Evolutionary conservation across 371 early-diverging fungal genomes (phyloP).

Genomic region (Conidiobolus coronatus): DNA sequence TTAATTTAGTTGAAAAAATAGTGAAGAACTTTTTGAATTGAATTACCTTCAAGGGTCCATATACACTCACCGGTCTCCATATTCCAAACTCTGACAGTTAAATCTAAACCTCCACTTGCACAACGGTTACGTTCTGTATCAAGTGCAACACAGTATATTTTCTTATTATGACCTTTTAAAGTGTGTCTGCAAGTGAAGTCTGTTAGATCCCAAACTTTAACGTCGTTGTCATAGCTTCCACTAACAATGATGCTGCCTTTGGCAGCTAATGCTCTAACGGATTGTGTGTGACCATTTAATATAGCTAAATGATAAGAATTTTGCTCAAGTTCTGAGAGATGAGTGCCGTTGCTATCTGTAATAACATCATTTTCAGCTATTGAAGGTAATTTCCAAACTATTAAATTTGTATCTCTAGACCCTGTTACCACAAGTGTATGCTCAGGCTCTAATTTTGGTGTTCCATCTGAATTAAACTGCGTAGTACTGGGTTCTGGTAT

Average conservation of each 20-base stretch:
- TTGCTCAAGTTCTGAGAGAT: slow-evolving; percentile 6
- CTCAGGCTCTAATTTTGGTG: slow-evolving; percentile 27
- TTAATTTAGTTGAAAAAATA: background rate
- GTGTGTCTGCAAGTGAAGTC: slow-evolving; percentile 38
- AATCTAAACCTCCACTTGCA: slow-evolving; percentile 92
- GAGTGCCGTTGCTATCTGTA: slow-evolving; percentile 10
- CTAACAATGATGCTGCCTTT: slow-evolving; percentile 69
- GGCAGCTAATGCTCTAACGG: slow-evolving; percentile 87
- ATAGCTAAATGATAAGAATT: slow-evolving; percentile 39
- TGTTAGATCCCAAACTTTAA: slow-evolving; percentile 79
- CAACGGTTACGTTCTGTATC: slow-evolving; percentile 61
- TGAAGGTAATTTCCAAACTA: slow-evolving; percentile 84
- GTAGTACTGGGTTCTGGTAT: slow-evolving; percentile 39
- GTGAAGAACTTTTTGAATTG: slow-evolving; percentile 4
- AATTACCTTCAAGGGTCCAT: slow-evolving; percentile 39
- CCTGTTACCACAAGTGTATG: slow-evolving; percentile 81
- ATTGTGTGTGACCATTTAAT: slow-evolving; percentile 67
- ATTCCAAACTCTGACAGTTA: slow-evolving; percentile 91
- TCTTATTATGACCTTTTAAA: slow-evolving; percentile 67
- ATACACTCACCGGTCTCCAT: slow-evolving; percentile 58
- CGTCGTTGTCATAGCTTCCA: slow-evolving; percentile 89
- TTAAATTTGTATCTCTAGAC: slow-evolving; percentile 81
- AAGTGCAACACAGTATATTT: slow-evolving; percentile 81
- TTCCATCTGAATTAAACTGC: slow-evolving; percentile 8
- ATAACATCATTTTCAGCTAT: slow-evolving; percentile 25